These are phyloP conservation scores for Kwoniella sp. DNA, from an alignment of 768 basidiomycete species.

Conservation along the genomic window DNA sequence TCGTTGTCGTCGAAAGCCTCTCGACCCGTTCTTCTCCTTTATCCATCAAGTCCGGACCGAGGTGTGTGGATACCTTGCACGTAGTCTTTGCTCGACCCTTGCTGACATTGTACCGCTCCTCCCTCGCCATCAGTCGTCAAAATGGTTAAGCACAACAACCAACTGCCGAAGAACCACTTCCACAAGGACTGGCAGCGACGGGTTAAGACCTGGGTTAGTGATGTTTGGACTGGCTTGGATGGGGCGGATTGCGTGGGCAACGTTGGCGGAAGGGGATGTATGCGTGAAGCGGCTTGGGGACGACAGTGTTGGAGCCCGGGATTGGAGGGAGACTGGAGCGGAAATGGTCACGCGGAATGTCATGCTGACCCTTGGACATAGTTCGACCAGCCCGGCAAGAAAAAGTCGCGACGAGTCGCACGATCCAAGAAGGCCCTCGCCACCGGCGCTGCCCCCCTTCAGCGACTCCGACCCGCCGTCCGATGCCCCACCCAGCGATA, in stretches of 20 bases:
- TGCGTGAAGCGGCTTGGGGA: neutral
- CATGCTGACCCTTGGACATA: constrained; percentile 61
- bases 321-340: constrained; percentile 46
- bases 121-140: constrained; percentile 7
- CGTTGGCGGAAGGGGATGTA: neutral
- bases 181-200: constrained; percentile 92
- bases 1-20: neutral
- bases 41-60: constrained; percentile 23
- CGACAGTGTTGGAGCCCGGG: neutral
- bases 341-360: constrained; percentile 38
- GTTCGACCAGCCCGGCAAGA: constrained; percentile 99
- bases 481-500: constrained; percentile 94
- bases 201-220: constrained; percentile 40
- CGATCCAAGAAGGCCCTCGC: constrained; percentile 84
- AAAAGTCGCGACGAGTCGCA: constrained; percentile 87
- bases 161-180: constrained; percentile 48
- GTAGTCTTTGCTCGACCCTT: neutral
- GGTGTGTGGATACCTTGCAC: constrained; percentile 6
- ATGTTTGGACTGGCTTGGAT: neutral
- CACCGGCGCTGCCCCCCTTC: constrained; percentile 84
- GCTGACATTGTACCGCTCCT: neutral
- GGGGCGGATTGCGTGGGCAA: neutral
- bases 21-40: constrained; percentile 12
- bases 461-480: constrained; percentile 91
- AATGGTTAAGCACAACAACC: constrained; percentile 50